A percentile compares a stretch with the other conserved stretches of the same genome.
These are phyloP conservation scores for Thielaviopsis populi DNA, from an alignment of 2,329 filamentous ascomycete species.

Conservation along the genomic window DNA sequence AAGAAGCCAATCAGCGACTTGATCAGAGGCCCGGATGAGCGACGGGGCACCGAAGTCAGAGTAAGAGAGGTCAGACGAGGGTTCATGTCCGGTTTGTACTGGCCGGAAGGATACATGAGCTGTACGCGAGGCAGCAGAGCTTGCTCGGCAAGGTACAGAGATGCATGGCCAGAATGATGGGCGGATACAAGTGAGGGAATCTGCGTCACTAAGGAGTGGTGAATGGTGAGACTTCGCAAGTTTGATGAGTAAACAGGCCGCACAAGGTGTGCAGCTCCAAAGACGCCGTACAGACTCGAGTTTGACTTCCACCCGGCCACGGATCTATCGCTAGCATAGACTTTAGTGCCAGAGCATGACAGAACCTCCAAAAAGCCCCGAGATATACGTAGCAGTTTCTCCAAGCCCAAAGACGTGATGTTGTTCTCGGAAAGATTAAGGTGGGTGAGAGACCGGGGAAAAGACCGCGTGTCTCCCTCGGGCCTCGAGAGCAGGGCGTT, in stretches of 20 bases:
- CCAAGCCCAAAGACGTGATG: conserved; percentile 31
- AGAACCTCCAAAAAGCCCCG: conserved; percentile 37
- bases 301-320: conserved; percentile 24
- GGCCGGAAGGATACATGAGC: conserved; percentile 31
- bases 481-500: conserved; percentile 20
- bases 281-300: conserved; percentile 28
- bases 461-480: conserved; percentile 13
- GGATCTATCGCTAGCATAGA: conserved; percentile 3
- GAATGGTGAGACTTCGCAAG: conserved; percentile 37
- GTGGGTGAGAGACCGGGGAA: conserved; percentile 31
- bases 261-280: conserved; percentile 33
- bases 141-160: conserved; percentile 32
- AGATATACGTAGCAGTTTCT: conserved; percentile 29
- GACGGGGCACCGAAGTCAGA: conserved; percentile 39
- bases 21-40: conserved; percentile 36
- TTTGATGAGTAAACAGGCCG: conserved; percentile 39
- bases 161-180: conserved; percentile 25
- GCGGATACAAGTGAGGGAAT: conserved; percentile 32
- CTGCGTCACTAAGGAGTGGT: conserved; percentile 45
- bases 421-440: conserved; percentile 37
- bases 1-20: conserved; percentile 35
- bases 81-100: conserved; percentile 41
- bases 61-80: conserved; percentile 38
- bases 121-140: conserved; percentile 30
- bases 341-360: conserved; percentile 18